Percentiles rank a stretch among this genome's conserved stretches.
Evolutionary conservation across 192 early-diverging fungal genomes (phyloP).

Genomic region (Linderina pennispora): DNA sequence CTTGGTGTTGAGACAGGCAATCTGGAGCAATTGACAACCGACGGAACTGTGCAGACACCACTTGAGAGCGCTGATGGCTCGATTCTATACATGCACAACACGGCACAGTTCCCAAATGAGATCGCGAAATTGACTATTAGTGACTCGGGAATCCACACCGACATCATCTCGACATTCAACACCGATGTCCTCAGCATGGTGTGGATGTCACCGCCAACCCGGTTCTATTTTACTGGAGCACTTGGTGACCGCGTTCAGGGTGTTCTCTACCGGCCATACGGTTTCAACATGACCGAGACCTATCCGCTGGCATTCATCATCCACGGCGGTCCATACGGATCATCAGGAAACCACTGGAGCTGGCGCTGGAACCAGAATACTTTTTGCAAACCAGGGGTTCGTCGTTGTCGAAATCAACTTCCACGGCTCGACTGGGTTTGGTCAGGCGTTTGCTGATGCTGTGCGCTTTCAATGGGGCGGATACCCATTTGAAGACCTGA

Average conservation of each 20-base stretch:
- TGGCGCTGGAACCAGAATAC: conserved; percentile 73
- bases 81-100: too few species aligned
- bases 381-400: conserved; percentile 67
- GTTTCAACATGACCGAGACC: conserved; percentile 46
- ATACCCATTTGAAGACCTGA: conserved; percentile 65
- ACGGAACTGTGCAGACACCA: conserved; percentile 51
- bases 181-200: conserved; percentile 23
- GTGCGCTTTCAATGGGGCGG: conserved; percentile 75
- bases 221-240: conserved; percentile 62
- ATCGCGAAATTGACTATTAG: conserved; percentile 43
- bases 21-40: conserved; percentile 41
- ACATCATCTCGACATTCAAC: too few species aligned
- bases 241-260: conserved; percentile 40
- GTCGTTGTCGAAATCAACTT: conserved; percentile 67
- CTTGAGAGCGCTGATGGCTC: too few species aligned
- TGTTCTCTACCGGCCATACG: conserved; percentile 31
- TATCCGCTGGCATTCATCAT: conserved; percentile 79
- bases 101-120: conserved; percentile 29
- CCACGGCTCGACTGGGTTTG: conserved; percentile 79
- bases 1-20: conserved; percentile 48
- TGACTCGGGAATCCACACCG: too few species aligned
- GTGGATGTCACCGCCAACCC: conserved; percentile 51
- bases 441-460: conserved; percentile 64
- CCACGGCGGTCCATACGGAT: conserved; percentile 77
- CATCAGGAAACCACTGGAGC: conserved; percentile 41